Base-by-base conservation (phyloP, 2,329 filamentous ascomycete species). In the Amylocarpus encephaloides region DNA sequence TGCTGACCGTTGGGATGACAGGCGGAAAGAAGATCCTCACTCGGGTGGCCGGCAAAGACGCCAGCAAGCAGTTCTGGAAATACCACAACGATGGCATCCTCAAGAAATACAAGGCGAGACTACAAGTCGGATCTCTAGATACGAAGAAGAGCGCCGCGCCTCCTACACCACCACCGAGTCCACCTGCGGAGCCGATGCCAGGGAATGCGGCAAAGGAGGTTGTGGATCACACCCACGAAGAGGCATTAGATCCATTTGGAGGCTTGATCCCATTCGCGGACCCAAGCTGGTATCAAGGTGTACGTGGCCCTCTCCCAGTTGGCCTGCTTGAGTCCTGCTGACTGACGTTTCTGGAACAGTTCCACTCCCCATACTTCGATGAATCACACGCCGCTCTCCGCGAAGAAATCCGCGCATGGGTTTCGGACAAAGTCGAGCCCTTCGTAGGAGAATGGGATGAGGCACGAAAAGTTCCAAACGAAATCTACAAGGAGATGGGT, bases 401-500 rank as follows among this genome's bases (percentile, higher is more conserved):
- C 53, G 85, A 82, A 58, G 93, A 98, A 75, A 77, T 96, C 53
- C 87, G 93, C 64, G 79, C 90, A 74, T 98, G 91, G 91, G 81
- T 98, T 49, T 88, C 95, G 54, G 79, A 76, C 50, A 88, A 89
- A 62, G 85, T 97, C 67, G 90, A 95, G 74, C 92, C 93, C 18
- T 79, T 92, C 62, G 88, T 97, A 50, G 86, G 83, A 36, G 93
- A 98, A 69, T 98, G 93, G 93, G 93, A 98, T 62, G 93, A 97
- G 76, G 88, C 85, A 62, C 94, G 90, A 75, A 80, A 84, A 66
- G 90, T 97, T 1, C 92, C 93, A 0, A 82, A 87, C 41, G 79
- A 82, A 60, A 88, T 98, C 65, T 98, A 95, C 79, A 92, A 95
- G 74, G 83, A 93, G 67, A 93, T 96, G 85, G 93, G 93, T 51